Evolutionary conservation across 495 filamentous ascomycete genomes (phyloP), one percentile per base, ranked within the genome.

Genomic region (Neurospora sp.): DNA sequence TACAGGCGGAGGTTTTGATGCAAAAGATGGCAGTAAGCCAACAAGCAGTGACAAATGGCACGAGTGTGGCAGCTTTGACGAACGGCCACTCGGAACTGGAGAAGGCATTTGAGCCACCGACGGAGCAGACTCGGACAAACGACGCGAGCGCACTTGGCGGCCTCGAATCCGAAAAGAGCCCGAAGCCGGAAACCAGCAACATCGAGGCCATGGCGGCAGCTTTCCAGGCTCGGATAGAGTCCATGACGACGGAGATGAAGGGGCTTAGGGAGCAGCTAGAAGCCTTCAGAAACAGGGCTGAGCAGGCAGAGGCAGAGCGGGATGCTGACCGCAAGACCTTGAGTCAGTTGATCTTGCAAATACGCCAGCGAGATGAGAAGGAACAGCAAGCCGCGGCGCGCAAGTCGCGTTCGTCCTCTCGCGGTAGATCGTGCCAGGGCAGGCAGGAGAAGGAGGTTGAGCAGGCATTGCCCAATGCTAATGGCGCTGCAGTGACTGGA

Each of bases 291-390:
- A 82, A 87, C 18, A 89, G 92, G 16, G 93, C 94, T 3, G 91
- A 97, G 80, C 88, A 83, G 69, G 94, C 94, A 4, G 94, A 97
- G 78, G 84, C 86, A 23, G 93, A 97, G 75, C 86, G 88, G 37
- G 85, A 87, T 72, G 83, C 86, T 44, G 86, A 89, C 69, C 89
- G 90, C 70, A 90, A 90, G 78, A 92, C 90, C 1, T 82, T 99
- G 31, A 90, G 91, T 0, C 93, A 97, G 79, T 95, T 98, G 94
- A 90, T 98, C 18, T 89, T 92, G 76, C 91, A 91, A 39, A 89
- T 97, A 62, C 88, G 93, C 69, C 85, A 85, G 75, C 90, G 90
- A 72, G 90, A 93, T 41, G 87, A 89, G 72, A 80, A 82, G 39
- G 79, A 79, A 8, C 80, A 78, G 44, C 75, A 77, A 69, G 78